Percentiles rank a stretch among this genome's conserved stretches.
Evolutionary conservation across 2,329 filamentous ascomycete species (phyloP).

Genomic region (Xylaria sp.): DNA sequence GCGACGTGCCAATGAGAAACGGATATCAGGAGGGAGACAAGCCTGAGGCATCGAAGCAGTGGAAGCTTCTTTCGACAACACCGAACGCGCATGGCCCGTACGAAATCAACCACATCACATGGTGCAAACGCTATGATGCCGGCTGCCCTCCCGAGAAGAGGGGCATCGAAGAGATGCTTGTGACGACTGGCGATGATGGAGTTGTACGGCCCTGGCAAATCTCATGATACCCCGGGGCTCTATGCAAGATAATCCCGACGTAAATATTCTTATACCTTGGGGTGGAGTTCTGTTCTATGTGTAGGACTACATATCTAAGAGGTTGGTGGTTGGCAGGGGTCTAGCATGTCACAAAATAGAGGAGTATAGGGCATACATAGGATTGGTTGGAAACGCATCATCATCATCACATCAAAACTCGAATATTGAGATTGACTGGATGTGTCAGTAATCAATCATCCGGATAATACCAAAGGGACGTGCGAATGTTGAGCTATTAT

Average conservation of each 20-base stretch:
- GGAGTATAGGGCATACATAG: conserved; percentile 1
- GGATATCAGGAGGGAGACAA: conserved; percentile 43
- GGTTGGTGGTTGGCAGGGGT: conserved; percentile 8
- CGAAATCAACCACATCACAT: conserved; percentile 91
- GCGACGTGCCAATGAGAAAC: conserved; percentile 48
- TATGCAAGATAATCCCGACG: not conserved
- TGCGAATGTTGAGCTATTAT: conserved; percentile 22
- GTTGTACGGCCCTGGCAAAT: conserved; percentile 85
- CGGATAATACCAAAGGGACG: conserved; percentile 17
- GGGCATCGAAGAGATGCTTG: conserved; percentile 80
- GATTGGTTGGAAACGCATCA: not conserved
- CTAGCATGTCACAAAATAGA: conserved; percentile 24
- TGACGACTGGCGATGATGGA: conserved; percentile 94
- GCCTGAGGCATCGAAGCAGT: conserved; percentile 61
- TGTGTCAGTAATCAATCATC: conserved; percentile 29
- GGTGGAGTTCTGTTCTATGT: conserved; percentile 9
- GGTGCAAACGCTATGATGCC: conserved; percentile 82
- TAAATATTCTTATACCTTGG: not conserved
- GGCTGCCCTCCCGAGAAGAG: conserved; percentile 60
- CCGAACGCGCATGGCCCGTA: conserved; percentile 88
- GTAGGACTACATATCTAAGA: not conserved
- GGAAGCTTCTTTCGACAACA: conserved; percentile 76
- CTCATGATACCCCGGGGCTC: conserved; percentile 20
- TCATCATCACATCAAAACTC: not conserved
- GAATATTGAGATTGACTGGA: not conserved